Evolutionary conservation across 306 rosid genomes (phyloP), one percentile per base, ranked within the genome.

Genomic region (Trifolium dubium): DNA sequence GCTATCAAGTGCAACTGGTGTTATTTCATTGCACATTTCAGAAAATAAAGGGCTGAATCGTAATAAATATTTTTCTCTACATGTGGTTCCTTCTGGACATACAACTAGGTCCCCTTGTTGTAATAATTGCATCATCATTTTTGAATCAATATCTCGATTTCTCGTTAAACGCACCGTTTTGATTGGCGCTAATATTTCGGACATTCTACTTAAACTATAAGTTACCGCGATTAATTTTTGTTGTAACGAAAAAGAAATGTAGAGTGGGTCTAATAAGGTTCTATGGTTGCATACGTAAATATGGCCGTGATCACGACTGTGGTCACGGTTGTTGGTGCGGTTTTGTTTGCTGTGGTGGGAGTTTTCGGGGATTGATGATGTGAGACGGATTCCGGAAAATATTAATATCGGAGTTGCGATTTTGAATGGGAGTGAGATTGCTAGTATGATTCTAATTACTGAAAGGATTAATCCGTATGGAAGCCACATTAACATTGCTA

Each of bases 61-160:
- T 12, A 93, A 80, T 37, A 93, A 88, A 79, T 89, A 93, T 0
- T 92, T 84, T n/a, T 93, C 98, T 41, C 98, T 83, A 47, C 98
- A 93, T 0, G 98, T 93, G 71, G 98, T 93, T 62, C 98, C 98
- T 13, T 93, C 98, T 0, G 98, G 96, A 66, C 98, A 91, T 37
- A 93, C 90, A 8, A 85, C 87, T 3, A 93, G 13, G 67, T 89
- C 93, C 5, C 92, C 98, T 74, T 89, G 63, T 0, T 30, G 32
- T 11, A 91, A 49, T 71, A 89, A 69, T 5, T 2, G 13, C 2
- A 58, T 72, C 88, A 93, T 91, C 83, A 83, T 77, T 41, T 40
- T 40, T 0, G 89, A 81, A 8, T 93, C 98, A 0, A 30, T 75
- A 0, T 80, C 72, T 0, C 97, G 87, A 12, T 89, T 78, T 41